These are phyloP conservation scores for Taiozyma onychis DNA, from an alignment of 1,139 yeast genomes.

Conservation along the genomic window DNA sequence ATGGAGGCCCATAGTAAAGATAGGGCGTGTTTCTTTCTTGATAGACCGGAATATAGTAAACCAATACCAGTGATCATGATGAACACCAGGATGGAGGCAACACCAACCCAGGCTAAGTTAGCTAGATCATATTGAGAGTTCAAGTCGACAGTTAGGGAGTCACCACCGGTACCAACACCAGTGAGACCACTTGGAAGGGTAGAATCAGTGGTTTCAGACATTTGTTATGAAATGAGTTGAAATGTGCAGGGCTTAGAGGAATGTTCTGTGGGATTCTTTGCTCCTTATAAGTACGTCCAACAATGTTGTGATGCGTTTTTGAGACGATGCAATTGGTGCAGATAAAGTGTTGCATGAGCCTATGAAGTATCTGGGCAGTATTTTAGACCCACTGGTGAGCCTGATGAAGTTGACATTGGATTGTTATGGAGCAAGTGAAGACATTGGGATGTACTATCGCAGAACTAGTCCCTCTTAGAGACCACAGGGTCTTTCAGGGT, in stretches of 20 bases:
- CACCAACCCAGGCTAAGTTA: constrained; percentile 87
- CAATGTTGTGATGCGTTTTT: not conserved
- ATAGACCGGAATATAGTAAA: constrained; percentile 79
- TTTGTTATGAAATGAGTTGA: constrained; percentile 3
- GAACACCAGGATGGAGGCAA: constrained; percentile 76
- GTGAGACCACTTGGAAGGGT: constrained; percentile 34
- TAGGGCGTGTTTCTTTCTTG: constrained; percentile 88
- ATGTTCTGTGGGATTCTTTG: not conserved
- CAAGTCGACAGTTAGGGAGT: constrained; percentile 66
- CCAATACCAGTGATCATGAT: constrained; percentile 96
- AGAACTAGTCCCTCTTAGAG: no score
- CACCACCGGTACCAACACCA: constrained; percentile 70
- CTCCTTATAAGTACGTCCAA: not conserved
- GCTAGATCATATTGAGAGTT: constrained; percentile 68
- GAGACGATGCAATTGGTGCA: not conserved
- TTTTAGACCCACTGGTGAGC: not conserved
- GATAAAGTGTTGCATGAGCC: not conserved
- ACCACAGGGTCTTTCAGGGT: not conserved
- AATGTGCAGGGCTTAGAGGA: not conserved
- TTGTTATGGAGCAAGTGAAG: no score
- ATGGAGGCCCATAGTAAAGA: constrained; percentile 91
- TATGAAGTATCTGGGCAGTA: not conserved
- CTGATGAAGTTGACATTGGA: not conserved
- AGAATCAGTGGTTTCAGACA: constrained; percentile 30
- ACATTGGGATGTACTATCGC: no score